Conservation (phyloP, 441 rosid species). For the Heliophila coronopifolia region DNA sequence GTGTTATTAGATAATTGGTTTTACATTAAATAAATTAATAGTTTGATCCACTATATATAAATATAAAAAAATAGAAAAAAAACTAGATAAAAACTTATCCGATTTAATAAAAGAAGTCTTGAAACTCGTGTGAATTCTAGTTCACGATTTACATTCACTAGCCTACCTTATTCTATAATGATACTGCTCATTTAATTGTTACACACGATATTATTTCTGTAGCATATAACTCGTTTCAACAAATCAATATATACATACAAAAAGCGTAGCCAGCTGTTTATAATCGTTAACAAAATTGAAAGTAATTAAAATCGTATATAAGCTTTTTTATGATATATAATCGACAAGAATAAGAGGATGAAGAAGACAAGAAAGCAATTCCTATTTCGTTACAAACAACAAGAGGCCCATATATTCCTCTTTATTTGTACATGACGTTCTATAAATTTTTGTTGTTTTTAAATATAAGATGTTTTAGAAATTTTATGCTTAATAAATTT, state of each 20-base stretch:
- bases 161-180: slow-evolving; percentile 2
- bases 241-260: background rate
- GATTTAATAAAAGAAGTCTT: slow-evolving; percentile 12
- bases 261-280: background rate
- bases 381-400: slow-evolving; percentile 13
- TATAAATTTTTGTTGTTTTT: too few species aligned
- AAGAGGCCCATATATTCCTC: slow-evolving; percentile 7
- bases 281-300: background rate
- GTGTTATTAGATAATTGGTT: too few species aligned
- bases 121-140: slow-evolving; percentile 22
- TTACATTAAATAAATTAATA: too few species aligned
- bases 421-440: too few species aligned
- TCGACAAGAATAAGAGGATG: background rate
- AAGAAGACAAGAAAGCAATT: slow-evolving; percentile 21
- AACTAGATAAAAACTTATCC: too few species aligned
- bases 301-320: background rate
- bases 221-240: background rate
- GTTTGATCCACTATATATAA: too few species aligned
- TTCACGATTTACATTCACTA: slow-evolving; percentile 19
- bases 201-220: background rate
- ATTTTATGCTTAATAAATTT: too few species aligned
- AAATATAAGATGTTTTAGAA: too few species aligned
- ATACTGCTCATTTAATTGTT: slow-evolving; percentile 5
- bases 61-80: too few species aligned
- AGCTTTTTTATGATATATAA: background rate